phyloP scores from a whole-genome alignment of 75 land plant genomes.

The Sequoia sempervirens region DNA sequence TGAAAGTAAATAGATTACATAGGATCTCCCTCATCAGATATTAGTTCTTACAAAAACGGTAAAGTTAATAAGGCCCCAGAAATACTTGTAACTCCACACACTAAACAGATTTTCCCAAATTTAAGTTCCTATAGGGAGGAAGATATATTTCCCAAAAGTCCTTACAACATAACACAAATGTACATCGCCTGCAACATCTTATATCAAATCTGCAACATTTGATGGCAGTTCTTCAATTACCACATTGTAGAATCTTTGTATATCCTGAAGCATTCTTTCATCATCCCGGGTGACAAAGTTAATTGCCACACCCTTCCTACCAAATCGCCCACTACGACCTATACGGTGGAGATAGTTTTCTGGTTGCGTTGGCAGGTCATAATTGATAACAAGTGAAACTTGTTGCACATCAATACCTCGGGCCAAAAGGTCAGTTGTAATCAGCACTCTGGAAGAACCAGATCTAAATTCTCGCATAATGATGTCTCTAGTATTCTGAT shows the following conservation, averaged over 20 bases:
- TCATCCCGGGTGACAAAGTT: slow-evolving; percentile 69
- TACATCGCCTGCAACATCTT: slow-evolving; percentile 4
- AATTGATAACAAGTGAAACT: slow-evolving; percentile 77
- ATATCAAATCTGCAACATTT: slow-evolving; percentile 58
- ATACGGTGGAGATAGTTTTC: slow-evolving; percentile 86
- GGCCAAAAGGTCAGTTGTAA: slow-evolving; percentile 73
- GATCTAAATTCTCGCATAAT: slow-evolving; percentile 83
- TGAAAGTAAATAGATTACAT: not conserved
- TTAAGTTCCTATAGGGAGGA: not conserved
- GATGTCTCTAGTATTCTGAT: slow-evolving; percentile 63
- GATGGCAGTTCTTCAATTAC: slow-evolving; percentile 53
- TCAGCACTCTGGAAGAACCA: slow-evolving; percentile 74
- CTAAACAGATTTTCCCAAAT: not conserved
- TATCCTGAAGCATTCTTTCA: slow-evolving; percentile 69
- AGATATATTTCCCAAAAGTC: not conserved
- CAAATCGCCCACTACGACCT: slow-evolving; percentile 79
- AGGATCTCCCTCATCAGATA: slow-evolving; percentile 4
- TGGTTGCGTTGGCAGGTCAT: slow-evolving; percentile 78
- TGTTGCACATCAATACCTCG: slow-evolving; percentile 84
- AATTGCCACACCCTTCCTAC: slow-evolving; percentile 70
- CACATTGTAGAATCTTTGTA: slow-evolving; percentile 67
- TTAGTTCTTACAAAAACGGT: not conserved
- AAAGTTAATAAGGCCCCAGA: not conserved
- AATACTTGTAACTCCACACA: not conserved
- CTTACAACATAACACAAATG: not conserved